Base-by-base conservation (phyloP, 2,329 filamentous ascomycete genomes). In the Ceratocystis cacaofunesta region DNA sequence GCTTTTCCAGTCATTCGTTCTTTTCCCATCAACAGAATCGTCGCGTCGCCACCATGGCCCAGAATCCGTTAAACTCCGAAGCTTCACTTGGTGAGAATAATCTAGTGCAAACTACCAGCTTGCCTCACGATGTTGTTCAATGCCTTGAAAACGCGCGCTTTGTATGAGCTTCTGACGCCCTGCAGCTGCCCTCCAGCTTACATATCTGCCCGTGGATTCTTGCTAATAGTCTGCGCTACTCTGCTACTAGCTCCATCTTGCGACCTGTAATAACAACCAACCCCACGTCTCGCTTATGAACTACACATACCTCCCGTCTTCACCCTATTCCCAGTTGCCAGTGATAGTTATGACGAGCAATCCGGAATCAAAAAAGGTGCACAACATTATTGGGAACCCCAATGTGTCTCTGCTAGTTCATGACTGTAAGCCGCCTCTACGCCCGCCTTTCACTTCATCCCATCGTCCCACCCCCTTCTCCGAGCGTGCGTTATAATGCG, bases 251-350 rank as follows among this genome's bases (percentile, higher is more conserved):
- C 90, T 99, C 70, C 94, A 99, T 76, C 87, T 99, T 64, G 92
- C 94, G 71, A 99, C 94, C 66, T 95, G 89, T 75, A 85, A 85
- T 70, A 81, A 88, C 70, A 88, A 94, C 72, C 80, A 85, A 69
- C 94, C 94, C 8, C 90, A 97, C 74, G 90, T 97, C 70, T 95
- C 91, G 46, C 85, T 99, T 69, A 99, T 99, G 94, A 96, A 95
- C 79, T 97, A 97, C 79, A 97, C 94, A 72, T 97, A 96, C 77
- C 87, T 99, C 25, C 88, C 91, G 48, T 85, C 82, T 5, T 89
- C 88, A 17, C 86, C 85, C 48, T 87, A 85, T 75, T 82, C 83
- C 48, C 73, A 81, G 63, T 76, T 78, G n/a, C 87, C 90, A n/a
- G 88, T 91, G 69, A 95, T 97, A 73, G 88, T 97, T 80, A 92